Evolutionary conservation across 2,329 filamentous ascomycete species (phyloP).

Genomic region (Ophiocordyceps camponoti-leonardi): DNA sequence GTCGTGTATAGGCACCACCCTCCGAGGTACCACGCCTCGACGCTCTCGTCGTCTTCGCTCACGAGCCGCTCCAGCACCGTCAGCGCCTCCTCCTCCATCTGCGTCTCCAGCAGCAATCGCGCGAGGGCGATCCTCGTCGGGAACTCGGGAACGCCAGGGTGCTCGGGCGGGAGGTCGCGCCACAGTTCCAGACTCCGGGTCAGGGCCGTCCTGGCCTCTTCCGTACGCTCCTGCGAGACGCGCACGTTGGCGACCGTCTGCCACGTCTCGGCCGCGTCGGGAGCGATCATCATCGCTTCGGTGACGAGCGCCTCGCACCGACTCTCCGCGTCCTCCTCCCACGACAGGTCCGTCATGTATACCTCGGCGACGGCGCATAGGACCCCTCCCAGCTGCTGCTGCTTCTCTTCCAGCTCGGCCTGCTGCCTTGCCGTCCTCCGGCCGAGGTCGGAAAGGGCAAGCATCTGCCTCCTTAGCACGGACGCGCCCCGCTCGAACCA

Average conservation of each 20-base stretch:
- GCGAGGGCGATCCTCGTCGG: slow-evolving; percentile 69
- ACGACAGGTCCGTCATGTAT: slow-evolving; percentile 96
- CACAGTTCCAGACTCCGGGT: slow-evolving; percentile 66
- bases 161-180: slow-evolving; percentile 58
- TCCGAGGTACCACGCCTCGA: slow-evolving; percentile 93
- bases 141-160: slow-evolving; percentile 67
- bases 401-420: slow-evolving; percentile 44
- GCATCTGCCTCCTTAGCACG: slow-evolving; percentile 56
- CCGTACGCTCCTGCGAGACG: slow-evolving; percentile 66
- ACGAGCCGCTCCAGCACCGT: slow-evolving; percentile 72
- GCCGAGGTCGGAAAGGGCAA: slow-evolving; percentile 34
- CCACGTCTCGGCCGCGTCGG: slow-evolving; percentile 71
- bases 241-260: slow-evolving; percentile 89
- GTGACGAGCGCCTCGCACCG: slow-evolving; percentile 80
- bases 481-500: slow-evolving; percentile 58
- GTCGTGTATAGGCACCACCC: slow-evolving; percentile 81
- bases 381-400: slow-evolving; percentile 71
- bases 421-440: slow-evolving; percentile 22
- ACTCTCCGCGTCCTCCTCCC: slow-evolving; percentile 78
- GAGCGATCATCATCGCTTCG: slow-evolving; percentile 74
- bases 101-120: slow-evolving; percentile 76
- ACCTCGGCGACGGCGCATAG: slow-evolving; percentile 89
- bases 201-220: slow-evolving; percentile 68
- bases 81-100: slow-evolving; percentile 70
- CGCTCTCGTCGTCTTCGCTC: slow-evolving; percentile 78